These are phyloP conservation scores for Elongisporangium prolatum DNA, from an alignment of 352 stramenopile species.

Conservation along the genomic window DNA sequence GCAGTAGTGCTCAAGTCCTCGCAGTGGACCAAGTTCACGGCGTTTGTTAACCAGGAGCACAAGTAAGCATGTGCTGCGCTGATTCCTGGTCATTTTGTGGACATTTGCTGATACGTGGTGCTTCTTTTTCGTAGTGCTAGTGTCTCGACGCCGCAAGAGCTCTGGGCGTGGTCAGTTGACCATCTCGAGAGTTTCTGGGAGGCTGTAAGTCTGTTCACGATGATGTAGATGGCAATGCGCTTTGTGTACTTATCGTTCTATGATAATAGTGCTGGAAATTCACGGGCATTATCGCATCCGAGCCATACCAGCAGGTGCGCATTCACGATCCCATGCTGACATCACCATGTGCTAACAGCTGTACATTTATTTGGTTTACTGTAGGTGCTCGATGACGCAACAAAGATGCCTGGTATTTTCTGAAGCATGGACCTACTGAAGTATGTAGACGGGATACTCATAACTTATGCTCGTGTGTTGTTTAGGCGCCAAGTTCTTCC, in stretches of 20 bases:
- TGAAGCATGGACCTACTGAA: conserved; percentile 2
- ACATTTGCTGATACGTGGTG: conserved; percentile 1
- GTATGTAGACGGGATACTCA: neutral
- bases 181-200: conserved; percentile 66
- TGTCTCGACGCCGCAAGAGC: conserved; percentile 36
- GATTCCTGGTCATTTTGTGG: neutral
- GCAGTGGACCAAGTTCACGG: conserved; percentile 68
- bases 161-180: conserved; percentile 73
- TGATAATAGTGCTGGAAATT: conserved; percentile 60
- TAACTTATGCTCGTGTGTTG: neutral
- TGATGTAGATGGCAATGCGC: neutral
- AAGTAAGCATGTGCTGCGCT: conserved; percentile 23
- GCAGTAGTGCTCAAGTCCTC: conserved; percentile 38
- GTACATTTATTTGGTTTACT: too few relatives aligned
- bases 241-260: neutral
- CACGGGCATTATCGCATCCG: conserved; percentile 55
- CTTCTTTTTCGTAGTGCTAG: conserved; percentile 19
- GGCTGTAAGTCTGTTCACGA: conserved; percentile 11
- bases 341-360: too few relatives aligned
- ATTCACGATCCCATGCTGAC: neutral
- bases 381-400: conserved; percentile 47
- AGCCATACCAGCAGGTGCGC: conserved; percentile 36
- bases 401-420: conserved; percentile 49
- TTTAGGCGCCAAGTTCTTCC: conserved; percentile 63
- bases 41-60: conserved; percentile 49